A percentile compares a stretch with the other conserved stretches of the same genome.
Evolutionary conservation across 352 stramenopile genomes (phyloP).

Genomic region (Heterotrichella gracilis): DNA sequence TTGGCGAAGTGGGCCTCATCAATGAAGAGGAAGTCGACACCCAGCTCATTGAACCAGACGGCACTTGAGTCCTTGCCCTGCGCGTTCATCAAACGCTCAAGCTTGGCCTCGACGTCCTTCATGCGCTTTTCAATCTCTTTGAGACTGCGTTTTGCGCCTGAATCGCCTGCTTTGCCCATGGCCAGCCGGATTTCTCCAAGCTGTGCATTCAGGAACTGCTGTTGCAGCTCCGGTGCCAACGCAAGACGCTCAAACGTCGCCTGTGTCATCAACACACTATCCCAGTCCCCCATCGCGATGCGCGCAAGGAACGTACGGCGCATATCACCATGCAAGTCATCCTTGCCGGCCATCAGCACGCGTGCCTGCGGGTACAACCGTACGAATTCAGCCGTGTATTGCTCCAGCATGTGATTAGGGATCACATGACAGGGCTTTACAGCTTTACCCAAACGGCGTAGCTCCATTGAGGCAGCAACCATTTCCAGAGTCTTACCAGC

Average conservation of each 20-base stretch:
- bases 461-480: neutral
- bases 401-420: constrained; percentile 11
- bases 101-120: constrained; percentile 5
- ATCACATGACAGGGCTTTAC: neutral
- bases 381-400: neutral
- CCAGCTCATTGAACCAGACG: constrained; percentile 9
- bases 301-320: neutral
- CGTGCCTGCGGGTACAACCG: neutral
- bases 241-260: neutral
- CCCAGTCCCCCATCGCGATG: neutral
- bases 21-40: constrained; percentile 8
- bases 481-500: neutral
- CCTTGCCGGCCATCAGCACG: neutral
- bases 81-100: neutral
- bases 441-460: neutral
- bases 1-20: neutral
- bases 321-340: neutral
- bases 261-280: constrained; percentile 10
- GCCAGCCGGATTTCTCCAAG: neutral
- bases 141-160: neutral
- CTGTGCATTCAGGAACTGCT: neutral
- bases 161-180: neutral
- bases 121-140: constrained; percentile 7
- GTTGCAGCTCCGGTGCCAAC: neutral
- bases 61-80: constrained; percentile 3